Evolutionary conservation across 148 eudicot species (phyloP).

Genomic region (Agrostemma githago): DNA sequence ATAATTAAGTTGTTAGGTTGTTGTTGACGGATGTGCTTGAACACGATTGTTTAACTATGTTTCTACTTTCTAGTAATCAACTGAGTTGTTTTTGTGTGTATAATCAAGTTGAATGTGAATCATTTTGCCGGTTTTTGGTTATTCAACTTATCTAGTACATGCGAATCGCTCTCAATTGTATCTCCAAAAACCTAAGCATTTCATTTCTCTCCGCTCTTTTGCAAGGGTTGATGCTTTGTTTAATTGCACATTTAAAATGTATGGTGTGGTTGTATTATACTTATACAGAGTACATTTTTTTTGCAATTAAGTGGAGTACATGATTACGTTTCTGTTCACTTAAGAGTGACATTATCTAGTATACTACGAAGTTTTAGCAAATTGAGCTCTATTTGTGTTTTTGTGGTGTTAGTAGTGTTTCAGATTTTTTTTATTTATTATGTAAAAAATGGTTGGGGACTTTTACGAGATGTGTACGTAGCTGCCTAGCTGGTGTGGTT

Average conservation of each 20-base stretch:
- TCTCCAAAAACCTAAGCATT: no score
- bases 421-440: background rate
- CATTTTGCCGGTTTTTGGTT: no score
- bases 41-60: background rate
- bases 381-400: background rate
- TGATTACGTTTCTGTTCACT: background rate
- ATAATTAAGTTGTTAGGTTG: background rate
- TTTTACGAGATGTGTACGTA: background rate
- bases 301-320: background rate
- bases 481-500: background rate
- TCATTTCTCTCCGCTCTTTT: background rate
- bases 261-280: background rate
- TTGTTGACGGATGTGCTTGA: background rate
- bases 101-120: no score
- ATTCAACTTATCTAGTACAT: background rate
- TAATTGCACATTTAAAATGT: background rate
- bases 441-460: background rate
- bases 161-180: background rate
- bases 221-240: constrained; percentile 9
- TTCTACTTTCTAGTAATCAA: background rate
- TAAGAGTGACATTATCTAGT: background rate
- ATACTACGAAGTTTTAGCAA: background rate
- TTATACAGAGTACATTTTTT: background rate
- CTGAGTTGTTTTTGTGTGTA: background rate
- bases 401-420: background rate